Conservation (phyloP, 208 protist species). For the Porcisia hertigi region DNA sequence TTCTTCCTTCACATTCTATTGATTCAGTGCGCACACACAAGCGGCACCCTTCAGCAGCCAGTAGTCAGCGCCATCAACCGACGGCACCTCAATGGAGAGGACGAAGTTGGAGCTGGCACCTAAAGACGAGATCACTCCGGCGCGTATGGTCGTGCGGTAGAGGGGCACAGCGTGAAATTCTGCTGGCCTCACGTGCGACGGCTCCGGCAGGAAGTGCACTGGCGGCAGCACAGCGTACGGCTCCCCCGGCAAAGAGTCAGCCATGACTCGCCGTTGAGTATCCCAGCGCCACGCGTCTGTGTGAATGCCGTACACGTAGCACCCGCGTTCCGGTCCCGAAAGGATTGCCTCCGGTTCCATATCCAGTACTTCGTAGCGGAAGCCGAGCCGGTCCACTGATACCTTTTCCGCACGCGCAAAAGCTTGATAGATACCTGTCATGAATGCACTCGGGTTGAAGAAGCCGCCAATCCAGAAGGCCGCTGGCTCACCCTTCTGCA, state of each 20-base stretch:
- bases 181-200: constrained; percentile 76
- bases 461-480: constrained; percentile 97
- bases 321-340: constrained; percentile 85
- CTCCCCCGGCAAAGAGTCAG: constrained; percentile 90
- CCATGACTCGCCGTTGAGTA: constrained; percentile 61
- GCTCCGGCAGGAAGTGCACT: constrained; percentile 95
- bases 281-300: constrained; percentile 97
- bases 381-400: constrained; percentile 96
- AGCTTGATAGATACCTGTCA: constrained; percentile 97
- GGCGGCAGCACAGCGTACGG: constrained; percentile 91
- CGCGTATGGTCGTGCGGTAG: constrained; percentile 95
- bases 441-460: constrained; percentile 99
- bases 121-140: constrained; percentile 94
- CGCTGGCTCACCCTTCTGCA: constrained; percentile 90
- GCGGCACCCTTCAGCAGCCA: constrained; percentile 92
- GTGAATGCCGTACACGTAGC: constrained; percentile 97
- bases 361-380: constrained; percentile 90
- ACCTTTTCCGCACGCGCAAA: constrained; percentile 95
- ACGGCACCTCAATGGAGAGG: constrained; percentile 86
- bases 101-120: constrained; percentile 97
- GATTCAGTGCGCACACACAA: constrained; percentile 82
- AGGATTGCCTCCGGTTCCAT: constrained; percentile 51
- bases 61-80: constrained; percentile 84
- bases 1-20: constrained; percentile 8
- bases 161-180: constrained; percentile 88